Percentiles rank a stretch among this genome's conserved stretches.
Evolutionary conservation across 805 yeast genomes (phyloP).

Genomic region (Kuraishia floccosa): DNA sequence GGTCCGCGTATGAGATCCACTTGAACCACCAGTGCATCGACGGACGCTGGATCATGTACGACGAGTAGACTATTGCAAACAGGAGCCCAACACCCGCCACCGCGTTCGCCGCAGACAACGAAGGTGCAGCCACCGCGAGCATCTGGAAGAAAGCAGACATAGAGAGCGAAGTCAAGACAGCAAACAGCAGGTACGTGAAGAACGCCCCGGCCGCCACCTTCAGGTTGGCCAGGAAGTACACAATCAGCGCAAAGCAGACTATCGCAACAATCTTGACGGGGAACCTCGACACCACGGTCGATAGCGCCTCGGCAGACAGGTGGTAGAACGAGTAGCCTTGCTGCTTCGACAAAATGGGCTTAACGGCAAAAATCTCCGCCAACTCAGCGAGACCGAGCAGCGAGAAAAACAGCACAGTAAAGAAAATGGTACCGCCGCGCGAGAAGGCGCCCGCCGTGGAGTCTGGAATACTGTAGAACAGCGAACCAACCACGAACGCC

Average conservation of each 20-base stretch:
- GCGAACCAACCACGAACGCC: conserved; percentile 53
- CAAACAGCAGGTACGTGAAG: conserved; percentile 36
- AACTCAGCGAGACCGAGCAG: conserved; percentile 38
- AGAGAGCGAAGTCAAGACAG: conserved; percentile 28
- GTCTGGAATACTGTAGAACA: conserved; percentile 41
- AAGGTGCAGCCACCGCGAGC: conserved; percentile 37
- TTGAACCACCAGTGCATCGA: conserved; percentile 64
- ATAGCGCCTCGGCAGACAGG: conserved; percentile 65
- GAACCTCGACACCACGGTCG: conserved; percentile 46
- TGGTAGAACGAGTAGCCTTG: conserved; percentile 60
- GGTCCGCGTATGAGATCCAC: conserved; percentile 51
- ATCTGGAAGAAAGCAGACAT: conserved; percentile 43
- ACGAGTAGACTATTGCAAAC: conserved; percentile 46
- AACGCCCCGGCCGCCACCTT: conserved; percentile 39
- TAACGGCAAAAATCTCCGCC: conserved; percentile 30
- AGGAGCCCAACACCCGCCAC: conserved; percentile 45
- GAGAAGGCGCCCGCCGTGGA: conserved; percentile 47
- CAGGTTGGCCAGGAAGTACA: conserved; percentile 47
- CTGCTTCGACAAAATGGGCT: conserved; percentile 61
- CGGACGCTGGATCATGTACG: conserved; percentile 49
- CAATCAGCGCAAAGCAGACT: conserved; percentile 31
- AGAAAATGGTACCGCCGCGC: conserved; percentile 54
- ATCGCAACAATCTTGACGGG: conserved; percentile 45
- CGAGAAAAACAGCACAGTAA: conserved; percentile 40
- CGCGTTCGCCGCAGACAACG: conserved; percentile 49